phyloP scores from a whole-genome alignment of 306 rosid genomes.

The Erythrophleum fordii region DNA sequence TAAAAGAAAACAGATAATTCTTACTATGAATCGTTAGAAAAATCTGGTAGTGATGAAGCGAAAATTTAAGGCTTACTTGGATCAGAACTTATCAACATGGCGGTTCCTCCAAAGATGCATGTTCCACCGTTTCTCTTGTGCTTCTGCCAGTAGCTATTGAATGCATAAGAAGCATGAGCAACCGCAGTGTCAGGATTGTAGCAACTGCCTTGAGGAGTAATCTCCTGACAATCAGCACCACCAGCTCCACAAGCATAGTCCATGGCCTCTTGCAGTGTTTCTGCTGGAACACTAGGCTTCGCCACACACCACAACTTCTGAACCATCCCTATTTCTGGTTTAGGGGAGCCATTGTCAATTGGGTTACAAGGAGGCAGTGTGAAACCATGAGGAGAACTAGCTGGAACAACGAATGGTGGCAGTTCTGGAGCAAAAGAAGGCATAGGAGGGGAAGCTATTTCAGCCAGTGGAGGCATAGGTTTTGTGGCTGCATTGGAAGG shows the following conservation, averaged over 20 bases:
- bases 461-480: conserved; percentile 60
- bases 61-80: conserved; percentile 65
- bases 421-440: conserved; percentile 50
- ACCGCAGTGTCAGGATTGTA: conserved; percentile 66
- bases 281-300: conserved; percentile 85
- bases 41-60: neutral
- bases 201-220: conserved; percentile 68
- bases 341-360: conserved; percentile 50
- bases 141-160: conserved; percentile 96
- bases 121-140: conserved; percentile 87
- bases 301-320: conserved; percentile 96
- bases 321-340: conserved; percentile 42
- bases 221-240: conserved; percentile 77
- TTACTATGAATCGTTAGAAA: neutral
- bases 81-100: conserved; percentile 81
- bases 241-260: conserved; percentile 96
- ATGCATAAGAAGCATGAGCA: conserved; percentile 94
- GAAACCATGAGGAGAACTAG: conserved; percentile 58
- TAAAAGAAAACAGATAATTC: neutral
- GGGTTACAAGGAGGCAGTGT: conserved; percentile 78
- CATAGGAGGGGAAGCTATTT: conserved; percentile 55
- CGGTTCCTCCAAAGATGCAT: conserved; percentile 89
- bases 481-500: conserved; percentile 55
- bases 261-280: conserved; percentile 70
- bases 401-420: conserved; percentile 55